These are phyloP conservation scores for Galerina sulciceps DNA, from an alignment of 768 basidiomycete genomes.

Conservation along the genomic window DNA sequence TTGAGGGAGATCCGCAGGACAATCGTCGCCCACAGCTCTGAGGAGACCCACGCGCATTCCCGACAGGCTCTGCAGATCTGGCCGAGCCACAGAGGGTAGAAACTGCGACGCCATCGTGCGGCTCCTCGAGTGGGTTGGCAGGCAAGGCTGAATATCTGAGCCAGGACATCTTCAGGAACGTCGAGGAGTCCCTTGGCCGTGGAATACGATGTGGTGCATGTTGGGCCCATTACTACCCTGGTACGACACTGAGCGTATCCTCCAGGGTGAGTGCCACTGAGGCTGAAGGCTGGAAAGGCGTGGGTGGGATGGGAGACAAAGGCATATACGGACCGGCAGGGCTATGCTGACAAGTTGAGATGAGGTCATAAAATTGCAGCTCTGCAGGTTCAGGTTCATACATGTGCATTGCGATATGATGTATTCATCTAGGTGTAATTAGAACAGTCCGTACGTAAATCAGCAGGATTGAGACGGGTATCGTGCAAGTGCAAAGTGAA, in stretches of 20 bases:
- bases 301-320: too few species aligned
- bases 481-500: background rate
- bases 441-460: background rate
- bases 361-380: too few species aligned
- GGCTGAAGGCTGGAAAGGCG: too few species aligned
- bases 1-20: slow-evolving; percentile 2
- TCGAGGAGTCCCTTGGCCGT: background rate
- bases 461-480: background rate
- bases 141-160: slow-evolving; percentile 14
- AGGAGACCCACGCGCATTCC: slow-evolving; percentile 7
- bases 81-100: slow-evolving; percentile 17
- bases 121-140: slow-evolving; percentile 5
- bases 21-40: slow-evolving; percentile 17
- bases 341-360: too few species aligned
- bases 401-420: too few species aligned
- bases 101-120: slow-evolving; percentile 6
- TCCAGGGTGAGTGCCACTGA: too few species aligned
- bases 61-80: slow-evolving; percentile 14
- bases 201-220: too few species aligned
- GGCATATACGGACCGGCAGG: too few species aligned
- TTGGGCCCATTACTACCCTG: too few species aligned
- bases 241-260: too few species aligned
- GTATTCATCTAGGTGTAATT: background rate
- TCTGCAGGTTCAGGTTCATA: too few species aligned
- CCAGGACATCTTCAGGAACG: slow-evolving; percentile 10